A percentile compares a stretch with the other conserved stretches of the same genome.
phyloP scores from a whole-genome alignment of 2,329 filamentous ascomycete genomes.

The Leptographium radiaticola region DNA sequence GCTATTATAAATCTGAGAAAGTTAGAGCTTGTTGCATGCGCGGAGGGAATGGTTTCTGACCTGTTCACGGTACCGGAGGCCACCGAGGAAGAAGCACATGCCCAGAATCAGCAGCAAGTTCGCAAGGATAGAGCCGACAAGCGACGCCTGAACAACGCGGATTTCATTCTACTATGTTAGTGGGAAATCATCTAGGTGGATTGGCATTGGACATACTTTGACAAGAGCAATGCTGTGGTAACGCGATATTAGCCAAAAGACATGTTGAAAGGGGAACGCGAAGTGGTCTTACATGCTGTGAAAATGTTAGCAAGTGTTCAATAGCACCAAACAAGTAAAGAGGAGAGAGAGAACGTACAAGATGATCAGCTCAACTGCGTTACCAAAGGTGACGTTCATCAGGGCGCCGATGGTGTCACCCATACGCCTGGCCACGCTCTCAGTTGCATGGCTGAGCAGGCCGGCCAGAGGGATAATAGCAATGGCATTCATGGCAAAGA shows the following conservation, averaged over 20 bases:
- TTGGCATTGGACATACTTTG: constrained; percentile 1
- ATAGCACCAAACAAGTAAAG: background rate
- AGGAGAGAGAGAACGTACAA: constrained; percentile 45
- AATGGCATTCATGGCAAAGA: constrained; percentile 51
- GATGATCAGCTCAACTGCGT: constrained; percentile 82
- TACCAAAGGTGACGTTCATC: constrained; percentile 84
- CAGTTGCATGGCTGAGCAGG: constrained; percentile 71
- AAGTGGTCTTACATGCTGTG: constrained; percentile 7
- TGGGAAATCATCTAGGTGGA: background rate
- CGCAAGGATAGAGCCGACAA: constrained; percentile 65
- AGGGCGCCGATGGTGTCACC: constrained; percentile 82
- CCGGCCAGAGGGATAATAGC: constrained; percentile 78
- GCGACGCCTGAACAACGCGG: constrained; percentile 61
- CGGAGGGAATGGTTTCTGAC: constrained; percentile 8
- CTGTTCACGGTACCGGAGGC: constrained; percentile 55
- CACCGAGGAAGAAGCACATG: constrained; percentile 60
- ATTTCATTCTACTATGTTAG: constrained; percentile 41
- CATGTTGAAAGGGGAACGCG: background rate
- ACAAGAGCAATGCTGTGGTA: constrained; percentile 10
- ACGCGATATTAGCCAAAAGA: background rate
- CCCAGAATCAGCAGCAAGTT: constrained; percentile 64
- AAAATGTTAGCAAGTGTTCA: constrained; percentile 26
- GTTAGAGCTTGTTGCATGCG: background rate
- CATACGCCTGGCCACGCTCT: constrained; percentile 69
- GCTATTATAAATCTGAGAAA: constrained; percentile 49